Conservation (phyloP, 2,329 filamentous ascomycete genomes). For the Elsinoe arachidis region DNA sequence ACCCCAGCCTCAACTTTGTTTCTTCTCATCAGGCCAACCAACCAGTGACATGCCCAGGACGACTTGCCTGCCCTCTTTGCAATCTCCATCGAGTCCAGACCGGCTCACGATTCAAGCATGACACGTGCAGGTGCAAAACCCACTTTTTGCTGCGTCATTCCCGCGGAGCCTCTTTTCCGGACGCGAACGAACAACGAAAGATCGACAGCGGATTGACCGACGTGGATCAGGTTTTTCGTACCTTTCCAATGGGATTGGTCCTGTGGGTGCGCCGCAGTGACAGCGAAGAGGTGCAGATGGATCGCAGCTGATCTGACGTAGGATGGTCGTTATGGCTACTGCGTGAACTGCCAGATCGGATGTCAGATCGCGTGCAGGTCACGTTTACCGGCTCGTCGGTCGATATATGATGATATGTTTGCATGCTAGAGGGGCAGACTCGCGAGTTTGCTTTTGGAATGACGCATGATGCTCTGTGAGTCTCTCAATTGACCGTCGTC, state of each 20-base stretch:
- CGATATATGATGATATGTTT: neutral
- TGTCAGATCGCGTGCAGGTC: neutral
- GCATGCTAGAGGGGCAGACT: neutral
- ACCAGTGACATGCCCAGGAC: neutral
- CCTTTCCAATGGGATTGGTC: neutral
- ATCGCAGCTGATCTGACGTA: neutral
- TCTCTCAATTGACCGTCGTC: no score
- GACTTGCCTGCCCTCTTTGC: neutral
- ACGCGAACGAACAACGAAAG: neutral
- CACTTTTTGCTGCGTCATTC: slow-evolving; percentile 1
- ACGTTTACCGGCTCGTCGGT: neutral
- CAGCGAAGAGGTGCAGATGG: neutral
- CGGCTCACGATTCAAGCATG: neutral
- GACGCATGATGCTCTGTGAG: neutral
- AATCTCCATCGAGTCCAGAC: neutral
- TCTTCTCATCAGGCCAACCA: neutral
- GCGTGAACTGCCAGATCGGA: neutral
- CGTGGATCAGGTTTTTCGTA: neutral
- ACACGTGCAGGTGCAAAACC: neutral
- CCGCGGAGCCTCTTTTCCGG: neutral
- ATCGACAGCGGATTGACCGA: neutral
- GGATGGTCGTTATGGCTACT: neutral
- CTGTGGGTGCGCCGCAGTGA: neutral
- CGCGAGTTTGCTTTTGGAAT: neutral
- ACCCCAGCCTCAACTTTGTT: neutral